A percentile compares a stretch with the other conserved stretches of the same genome.
phyloP scores from a whole-genome alignment of 176 grass and related monocot species.

The Eragrostis curvula region DNA sequence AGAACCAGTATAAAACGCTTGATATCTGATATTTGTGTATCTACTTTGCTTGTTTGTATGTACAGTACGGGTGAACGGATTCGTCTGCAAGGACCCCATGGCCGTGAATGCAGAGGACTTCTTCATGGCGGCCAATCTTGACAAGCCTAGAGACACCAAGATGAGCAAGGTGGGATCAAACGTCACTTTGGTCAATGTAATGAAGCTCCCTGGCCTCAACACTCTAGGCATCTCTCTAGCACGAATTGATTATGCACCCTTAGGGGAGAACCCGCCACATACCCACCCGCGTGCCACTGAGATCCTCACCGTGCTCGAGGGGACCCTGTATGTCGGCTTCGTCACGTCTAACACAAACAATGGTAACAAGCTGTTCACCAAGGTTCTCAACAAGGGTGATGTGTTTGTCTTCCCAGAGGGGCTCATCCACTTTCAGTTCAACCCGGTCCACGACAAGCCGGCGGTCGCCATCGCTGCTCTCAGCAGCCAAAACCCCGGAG shows the following conservation, averaged over 20 bases:
- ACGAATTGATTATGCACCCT: background rate
- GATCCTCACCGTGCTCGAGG: constrained; percentile 13
- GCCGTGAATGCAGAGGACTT: constrained; percentile 11
- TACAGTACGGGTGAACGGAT: constrained; percentile 33
- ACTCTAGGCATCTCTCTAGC: background rate
- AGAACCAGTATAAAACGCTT: too few species aligned
- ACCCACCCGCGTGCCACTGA: constrained; percentile 41
- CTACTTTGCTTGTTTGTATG: background rate
- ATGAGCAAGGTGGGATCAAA: constrained; percentile 20
- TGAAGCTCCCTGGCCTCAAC: constrained; percentile 22
- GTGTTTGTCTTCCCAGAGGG: constrained; percentile 28
- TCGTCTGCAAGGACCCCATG: constrained; percentile 31
- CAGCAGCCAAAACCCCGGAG: constrained; percentile 33
- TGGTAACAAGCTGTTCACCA: constrained; percentile 27
- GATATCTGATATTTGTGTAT: too few species aligned
- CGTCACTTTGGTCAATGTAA: constrained; percentile 15
- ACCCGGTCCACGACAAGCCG: constrained; percentile 1
- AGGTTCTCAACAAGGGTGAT: constrained; percentile 42
- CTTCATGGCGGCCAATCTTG: constrained; percentile 4
- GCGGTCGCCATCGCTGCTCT: constrained; percentile 16
- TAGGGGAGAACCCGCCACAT: constrained; percentile 37
- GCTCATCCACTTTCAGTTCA: constrained; percentile 49
- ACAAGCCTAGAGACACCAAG: constrained; percentile 15
- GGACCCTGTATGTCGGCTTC: constrained; percentile 48
- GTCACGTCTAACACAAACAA: constrained; percentile 39